phyloP scores from a whole-genome alignment of 2,329 filamentous ascomycete genomes.

The Penicillium sp. region DNA sequence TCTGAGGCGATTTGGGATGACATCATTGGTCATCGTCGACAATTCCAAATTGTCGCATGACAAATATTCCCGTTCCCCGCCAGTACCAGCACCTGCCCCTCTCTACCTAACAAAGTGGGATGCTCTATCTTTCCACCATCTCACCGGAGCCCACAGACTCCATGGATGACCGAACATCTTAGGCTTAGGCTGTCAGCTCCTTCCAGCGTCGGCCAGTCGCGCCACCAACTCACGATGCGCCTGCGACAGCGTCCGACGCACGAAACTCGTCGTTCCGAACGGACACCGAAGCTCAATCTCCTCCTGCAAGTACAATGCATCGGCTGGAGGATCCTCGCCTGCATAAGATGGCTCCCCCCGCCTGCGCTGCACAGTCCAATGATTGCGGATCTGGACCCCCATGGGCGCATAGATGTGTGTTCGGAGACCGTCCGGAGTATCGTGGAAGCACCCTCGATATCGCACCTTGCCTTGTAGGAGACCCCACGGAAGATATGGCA shows the following conservation, averaged over 20 bases:
- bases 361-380: conserved; percentile 71
- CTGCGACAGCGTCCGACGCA: conserved; percentile 79
- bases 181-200: conserved; percentile 1
- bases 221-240: conserved; percentile 70
- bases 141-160: background rate
- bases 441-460: conserved; percentile 78
- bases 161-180: too few species aligned
- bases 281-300: conserved; percentile 82
- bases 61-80: conserved; percentile 11
- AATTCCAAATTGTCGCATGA: conserved; percentile 20
- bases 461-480: conserved; percentile 64
- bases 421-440: conserved; percentile 70
- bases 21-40: background rate
- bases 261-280: conserved; percentile 70
- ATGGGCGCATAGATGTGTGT: conserved; percentile 82
- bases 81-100: background rate
- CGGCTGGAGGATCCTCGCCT: conserved; percentile 45
- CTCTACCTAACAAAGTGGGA: background rate
- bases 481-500: conserved; percentile 70
- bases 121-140: background rate
- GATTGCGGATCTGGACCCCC: conserved; percentile 75
- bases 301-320: conserved; percentile 76
- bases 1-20: background rate
- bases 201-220: conserved; percentile 47
- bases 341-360: conserved; percentile 63